These are phyloP conservation scores for Brassica carinata DNA, from an alignment of 345 rosid genomes.

Conservation along the genomic window DNA sequence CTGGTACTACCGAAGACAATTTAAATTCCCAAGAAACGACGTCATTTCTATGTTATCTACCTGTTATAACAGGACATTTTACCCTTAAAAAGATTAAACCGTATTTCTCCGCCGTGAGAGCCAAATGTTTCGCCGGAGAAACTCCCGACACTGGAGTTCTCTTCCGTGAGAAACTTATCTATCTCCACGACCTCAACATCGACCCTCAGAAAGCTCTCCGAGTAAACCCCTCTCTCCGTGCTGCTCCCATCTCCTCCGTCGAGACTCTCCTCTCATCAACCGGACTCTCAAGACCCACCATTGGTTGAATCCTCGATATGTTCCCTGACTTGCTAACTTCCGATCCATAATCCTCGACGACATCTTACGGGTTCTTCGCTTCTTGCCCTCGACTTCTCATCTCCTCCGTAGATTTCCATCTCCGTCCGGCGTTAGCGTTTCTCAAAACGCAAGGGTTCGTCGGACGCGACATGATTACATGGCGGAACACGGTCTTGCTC, in stretches of 20 bases:
- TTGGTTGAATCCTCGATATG: conserved; percentile 85
- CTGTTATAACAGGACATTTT: background rate
- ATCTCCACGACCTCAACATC: conserved; percentile 65
- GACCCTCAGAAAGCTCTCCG: conserved; percentile 68
- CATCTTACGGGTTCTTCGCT: conserved; percentile 58
- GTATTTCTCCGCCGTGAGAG: conserved; percentile 25
- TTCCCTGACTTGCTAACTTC: conserved; percentile 69
- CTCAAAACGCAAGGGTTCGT: conserved; percentile 62
- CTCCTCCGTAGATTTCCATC: conserved; percentile 52
- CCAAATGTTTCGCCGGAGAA: conserved; percentile 35
- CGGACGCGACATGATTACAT: conserved; percentile 46
- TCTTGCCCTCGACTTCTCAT: conserved; percentile 73
- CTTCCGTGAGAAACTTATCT: conserved; percentile 69
- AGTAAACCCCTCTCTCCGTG: conserved; percentile 70
- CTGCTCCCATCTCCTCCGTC: conserved; percentile 71
- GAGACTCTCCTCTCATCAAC: conserved; percentile 59
- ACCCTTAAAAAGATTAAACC: conserved; percentile 7
- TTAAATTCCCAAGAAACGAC: too few species aligned
- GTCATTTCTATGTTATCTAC: too few species aligned
- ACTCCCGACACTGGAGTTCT: conserved; percentile 57
- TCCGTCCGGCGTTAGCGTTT: conserved; percentile 60
- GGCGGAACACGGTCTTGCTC: conserved; percentile 59
- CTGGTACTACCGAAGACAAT: too few species aligned
- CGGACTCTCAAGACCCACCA: conserved; percentile 62
- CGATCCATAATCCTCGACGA: conserved; percentile 47